Evolutionary conservation across 129 eudicot species (phyloP), one percentile per base, ranked within the genome.

Genomic region (Calendula officinalis): DNA sequence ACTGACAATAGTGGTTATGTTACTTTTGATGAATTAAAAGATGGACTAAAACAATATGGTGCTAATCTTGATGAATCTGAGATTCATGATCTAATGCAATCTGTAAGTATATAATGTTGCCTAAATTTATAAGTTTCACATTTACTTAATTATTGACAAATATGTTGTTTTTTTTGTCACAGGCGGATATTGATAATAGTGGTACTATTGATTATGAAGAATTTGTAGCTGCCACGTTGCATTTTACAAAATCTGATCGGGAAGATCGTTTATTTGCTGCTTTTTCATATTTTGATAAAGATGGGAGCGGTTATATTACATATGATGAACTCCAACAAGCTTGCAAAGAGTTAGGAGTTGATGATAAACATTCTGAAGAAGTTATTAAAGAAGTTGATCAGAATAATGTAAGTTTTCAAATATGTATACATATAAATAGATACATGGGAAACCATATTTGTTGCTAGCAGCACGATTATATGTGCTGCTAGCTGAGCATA

Each of bases 221-320:
- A 71, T 83, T 87, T 71, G 76, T 87, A 48, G 88, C 96, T 47
- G 96, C 96, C 47, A 87, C 84, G 5, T 59, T 88, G 75, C 83
- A 88, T 66, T 77, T 79, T 39, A 80, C 79, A 27, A 79, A 83
- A 68, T 75, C 73, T 30, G 84, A 88, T 35, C 75, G 55, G 38
- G 88, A 84, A 57, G 96, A 88, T 68, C 86, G 75, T 67, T 64
- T 84, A 14, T 71, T 73, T 64, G 78, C 81, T 3, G 96, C 96
- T 5, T 88, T 88, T 49, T 53, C 82, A 6, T 84, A 84, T 49
- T 87, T 86, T 61, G 95, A 86, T 54, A 86, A 83, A 86, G 89
- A 86, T 72, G 89, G 86, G 2, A 83, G 95, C 36, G 95, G 95
- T 47, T 87, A 83, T 64, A 87, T 87, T 36, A 87, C 90, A 4